Conservation (phyloP, 495 filamentous ascomycete species). For the Echria macrotheca region DNA sequence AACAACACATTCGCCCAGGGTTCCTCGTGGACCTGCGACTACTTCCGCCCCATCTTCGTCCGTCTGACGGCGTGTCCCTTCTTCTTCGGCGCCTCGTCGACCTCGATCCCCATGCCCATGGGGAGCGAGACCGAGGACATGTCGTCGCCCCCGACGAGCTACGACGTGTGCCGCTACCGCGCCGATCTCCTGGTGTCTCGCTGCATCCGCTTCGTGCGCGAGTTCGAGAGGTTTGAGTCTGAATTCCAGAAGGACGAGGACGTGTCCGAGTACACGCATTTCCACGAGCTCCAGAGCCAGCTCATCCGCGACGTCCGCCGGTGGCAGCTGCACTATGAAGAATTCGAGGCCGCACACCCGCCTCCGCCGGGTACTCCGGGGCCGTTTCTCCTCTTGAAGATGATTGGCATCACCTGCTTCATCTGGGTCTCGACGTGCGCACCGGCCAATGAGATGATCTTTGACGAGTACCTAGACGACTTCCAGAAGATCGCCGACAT, state of each 20-base stretch:
- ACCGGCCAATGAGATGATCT: conserved; percentile 24
- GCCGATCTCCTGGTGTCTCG: conserved; percentile 27
- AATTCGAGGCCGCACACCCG: conserved; percentile 10
- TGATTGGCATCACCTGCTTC: conserved; percentile 15
- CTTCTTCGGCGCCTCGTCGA: conserved; percentile 27
- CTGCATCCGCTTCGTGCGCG: conserved; percentile 22
- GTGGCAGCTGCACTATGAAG: conserved; percentile 23
- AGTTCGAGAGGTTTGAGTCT: conserved; percentile 20
- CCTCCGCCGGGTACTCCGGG: background rate
- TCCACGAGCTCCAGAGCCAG: background rate
- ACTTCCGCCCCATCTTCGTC: conserved; percentile 30
- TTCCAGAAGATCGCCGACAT: conserved; percentile 22
- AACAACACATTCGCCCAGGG: conserved; percentile 12
- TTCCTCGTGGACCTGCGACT: conserved; percentile 23
- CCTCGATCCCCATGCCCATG: conserved; percentile 22
- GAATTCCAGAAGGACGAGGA: conserved; percentile 8
- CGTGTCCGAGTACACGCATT: conserved; percentile 6
- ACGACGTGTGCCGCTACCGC: conserved; percentile 19
- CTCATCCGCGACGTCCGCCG: conserved; percentile 9
- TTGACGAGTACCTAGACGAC: conserved; percentile 16
- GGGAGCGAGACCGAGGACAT: conserved; percentile 3
- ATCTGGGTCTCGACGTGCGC: conserved; percentile 24
- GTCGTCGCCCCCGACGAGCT: conserved; percentile 4
- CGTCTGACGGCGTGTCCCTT: conserved; percentile 29
- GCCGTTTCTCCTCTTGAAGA: conserved; percentile 12